A percentile compares a stretch with the other conserved stretches of the same genome.
Conservation (phyloP, 164 flowering plant species). For the Brasenia schreberi region DNA sequence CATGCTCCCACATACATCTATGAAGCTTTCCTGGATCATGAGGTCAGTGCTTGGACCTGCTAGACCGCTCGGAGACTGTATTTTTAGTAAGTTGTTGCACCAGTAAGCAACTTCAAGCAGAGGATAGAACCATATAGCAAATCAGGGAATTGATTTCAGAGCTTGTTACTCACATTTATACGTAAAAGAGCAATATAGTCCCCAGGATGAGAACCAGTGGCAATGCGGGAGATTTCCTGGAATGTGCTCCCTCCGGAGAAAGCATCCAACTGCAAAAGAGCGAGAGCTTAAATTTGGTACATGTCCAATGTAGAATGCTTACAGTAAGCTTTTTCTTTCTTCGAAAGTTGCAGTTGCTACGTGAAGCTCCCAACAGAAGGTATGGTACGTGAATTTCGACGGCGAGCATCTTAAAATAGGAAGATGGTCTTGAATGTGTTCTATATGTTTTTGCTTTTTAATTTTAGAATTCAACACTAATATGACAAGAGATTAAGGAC, state of each 20-base stretch:
- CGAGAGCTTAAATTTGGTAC: no score
- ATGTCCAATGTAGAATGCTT: no score
- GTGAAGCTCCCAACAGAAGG: no score
- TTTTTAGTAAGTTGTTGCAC: not conserved
- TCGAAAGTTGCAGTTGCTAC: no score
- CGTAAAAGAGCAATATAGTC: constrained; percentile 88
- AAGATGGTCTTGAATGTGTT: not conserved
- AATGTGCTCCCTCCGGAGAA: constrained; percentile 20
- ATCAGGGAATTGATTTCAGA: no score
- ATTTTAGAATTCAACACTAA: no score
- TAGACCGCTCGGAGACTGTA: constrained; percentile 84
- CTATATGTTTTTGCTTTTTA: no score
- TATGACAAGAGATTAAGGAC: no score
- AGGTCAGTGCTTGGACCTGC: constrained; percentile 66
- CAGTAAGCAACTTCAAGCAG: no score
- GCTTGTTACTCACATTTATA: constrained; percentile 45
- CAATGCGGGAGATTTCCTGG: constrained; percentile 27
- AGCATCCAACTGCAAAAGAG: constrained; percentile 47
- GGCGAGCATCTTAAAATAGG: not conserved
- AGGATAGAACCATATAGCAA: no score
- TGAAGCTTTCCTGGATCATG: constrained; percentile 92
- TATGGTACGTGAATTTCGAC: no score
- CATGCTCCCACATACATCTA: constrained; percentile 65
- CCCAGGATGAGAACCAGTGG: constrained; percentile 79
- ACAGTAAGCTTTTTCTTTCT: no score